Percentiles rank a stretch among this genome's conserved stretches.
Evolutionary conservation across 805 yeast species (phyloP).

Genomic region (Torulaspora gathmanii): DNA sequence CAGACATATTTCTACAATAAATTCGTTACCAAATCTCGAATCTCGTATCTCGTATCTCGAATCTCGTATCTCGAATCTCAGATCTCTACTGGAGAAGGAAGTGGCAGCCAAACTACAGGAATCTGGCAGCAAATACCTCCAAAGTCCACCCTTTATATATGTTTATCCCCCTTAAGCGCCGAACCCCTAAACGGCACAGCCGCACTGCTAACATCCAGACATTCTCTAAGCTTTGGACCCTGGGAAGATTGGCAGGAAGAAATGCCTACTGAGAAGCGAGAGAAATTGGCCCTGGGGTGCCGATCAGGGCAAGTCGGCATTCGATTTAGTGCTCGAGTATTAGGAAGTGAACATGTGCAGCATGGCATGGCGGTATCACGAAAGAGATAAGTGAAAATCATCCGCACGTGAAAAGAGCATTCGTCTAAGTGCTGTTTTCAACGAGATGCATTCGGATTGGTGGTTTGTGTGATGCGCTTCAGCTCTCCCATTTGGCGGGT

Average conservation of each 20-base stretch:
- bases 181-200: background rate
- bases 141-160: background rate
- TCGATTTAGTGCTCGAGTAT: too few species aligned
- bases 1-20: background rate
- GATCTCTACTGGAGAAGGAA: background rate
- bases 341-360: too few species aligned
- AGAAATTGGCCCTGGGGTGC: too few species aligned
- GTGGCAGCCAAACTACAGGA: background rate
- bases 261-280: background rate
- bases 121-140: background rate
- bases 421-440: too few species aligned
- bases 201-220: background rate
- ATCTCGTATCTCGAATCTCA: background rate
- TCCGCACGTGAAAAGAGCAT: too few species aligned
- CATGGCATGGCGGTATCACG: too few species aligned
- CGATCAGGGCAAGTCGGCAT: too few species aligned
- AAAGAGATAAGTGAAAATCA: too few species aligned
- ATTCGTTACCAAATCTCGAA: background rate
- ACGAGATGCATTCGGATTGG: too few species aligned
- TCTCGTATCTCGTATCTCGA: background rate
- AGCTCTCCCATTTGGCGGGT: too few species aligned
- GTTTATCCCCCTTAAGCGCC: background rate
- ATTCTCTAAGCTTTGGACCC: background rate
- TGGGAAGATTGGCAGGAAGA: background rate
- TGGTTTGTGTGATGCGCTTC: too few species aligned